Evolutionary conservation across 352 stramenopile genomes (phyloP).

Genomic region (Phytophthora nicotianae): DNA sequence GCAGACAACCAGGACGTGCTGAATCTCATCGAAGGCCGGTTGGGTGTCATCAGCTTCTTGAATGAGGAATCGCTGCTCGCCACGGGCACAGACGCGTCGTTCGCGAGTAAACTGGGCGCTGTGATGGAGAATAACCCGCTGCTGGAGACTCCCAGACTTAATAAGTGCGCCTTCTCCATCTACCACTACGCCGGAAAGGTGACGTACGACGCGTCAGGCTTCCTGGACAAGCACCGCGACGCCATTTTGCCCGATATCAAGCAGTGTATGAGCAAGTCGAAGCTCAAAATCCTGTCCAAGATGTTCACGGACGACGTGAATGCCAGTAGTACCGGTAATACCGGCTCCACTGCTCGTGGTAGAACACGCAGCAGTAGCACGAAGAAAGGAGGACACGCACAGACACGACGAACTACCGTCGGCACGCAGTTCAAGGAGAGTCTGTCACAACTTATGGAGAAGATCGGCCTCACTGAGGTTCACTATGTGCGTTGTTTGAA

Average conservation of each 20-base stretch:
- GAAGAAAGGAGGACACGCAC: slow-evolving; percentile 57
- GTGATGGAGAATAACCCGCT: slow-evolving; percentile 90
- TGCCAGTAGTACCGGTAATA: slow-evolving; percentile 16
- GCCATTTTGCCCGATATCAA: slow-evolving; percentile 87
- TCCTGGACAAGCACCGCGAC: slow-evolving; percentile 87
- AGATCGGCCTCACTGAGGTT: slow-evolving; percentile 84
- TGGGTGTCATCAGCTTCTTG: slow-evolving; percentile 90
- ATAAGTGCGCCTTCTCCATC: slow-evolving; percentile 85
- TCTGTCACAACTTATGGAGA: slow-evolving; percentile 84
- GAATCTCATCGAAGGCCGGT: slow-evolving; percentile 88
- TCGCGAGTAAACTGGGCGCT: slow-evolving; percentile 86
- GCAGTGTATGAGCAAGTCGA: slow-evolving; percentile 81
- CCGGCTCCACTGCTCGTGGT: slow-evolving; percentile 13
- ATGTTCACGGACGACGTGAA: slow-evolving; percentile 70
- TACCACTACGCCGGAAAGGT: slow-evolving; percentile 90
- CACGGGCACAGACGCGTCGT: slow-evolving; percentile 86
- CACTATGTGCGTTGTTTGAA: slow-evolving; percentile 90
- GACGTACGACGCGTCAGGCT: slow-evolving; percentile 81
- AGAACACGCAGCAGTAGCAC: slow-evolving; percentile 30
- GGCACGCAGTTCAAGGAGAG: slow-evolving; percentile 89
- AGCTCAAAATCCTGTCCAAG: slow-evolving; percentile 63
- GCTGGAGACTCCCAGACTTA: slow-evolving; percentile 81
- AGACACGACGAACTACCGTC: slow-evolving; percentile 75
- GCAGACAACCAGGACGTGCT: slow-evolving; percentile 92
- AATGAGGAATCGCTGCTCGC: slow-evolving; percentile 90